Base-by-base conservation (phyloP, 2,329 filamentous ascomycete genomes). In the Verticillium alfalfae region DNA sequence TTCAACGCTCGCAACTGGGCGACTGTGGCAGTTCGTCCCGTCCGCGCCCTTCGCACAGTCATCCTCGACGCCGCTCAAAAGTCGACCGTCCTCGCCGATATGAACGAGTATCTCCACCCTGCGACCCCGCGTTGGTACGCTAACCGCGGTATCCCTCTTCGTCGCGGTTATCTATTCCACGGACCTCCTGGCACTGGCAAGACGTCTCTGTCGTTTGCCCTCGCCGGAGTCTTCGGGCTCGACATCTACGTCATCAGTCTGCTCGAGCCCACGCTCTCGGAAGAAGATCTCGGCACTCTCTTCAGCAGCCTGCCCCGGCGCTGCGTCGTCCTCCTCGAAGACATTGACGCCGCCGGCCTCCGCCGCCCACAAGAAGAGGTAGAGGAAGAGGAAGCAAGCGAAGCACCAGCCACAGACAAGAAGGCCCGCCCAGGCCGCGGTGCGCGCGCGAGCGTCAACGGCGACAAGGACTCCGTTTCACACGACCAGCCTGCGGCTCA, bases 101-200 rank as follows among this genome's bases (percentile, higher is more conserved):
- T 94, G 68, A 90, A 91, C 66, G 90, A 93, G 67, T 94, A 92
- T 65, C 79, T 95, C 0, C 85, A 92, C 60, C 89, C 90, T 0
- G 77, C 81, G 1, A 91, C 87, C 0, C 84, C 86, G 1, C 79
- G 81, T 10, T 94, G 90, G 89, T 94, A 94, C 69, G 85, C 89
- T 0, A 86, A 86, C 57, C 81, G 89, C 2, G 91, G 91, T 0
- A 91, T 94, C 36, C 90, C 90, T 0, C 87, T 93, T 59, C 82
- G 91, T 0, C 77, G 91, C 36, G 92, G 91, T 0, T 94, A 93
- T 68, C 81, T 94, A 0, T 91, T 94, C 66, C 82, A 92, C 67
- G 91, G 91, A 0, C 89, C 89, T 0, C 89, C 89, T 0, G 89
- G 90, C 0, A 91, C 88, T 0, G 89, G 90, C 22, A 93, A 92